Evolutionary conservation across 192 early-diverging fungal species (phyloP), one percentile per base, ranked within the genome.

Genomic region (Piromyces sp.): DNA sequence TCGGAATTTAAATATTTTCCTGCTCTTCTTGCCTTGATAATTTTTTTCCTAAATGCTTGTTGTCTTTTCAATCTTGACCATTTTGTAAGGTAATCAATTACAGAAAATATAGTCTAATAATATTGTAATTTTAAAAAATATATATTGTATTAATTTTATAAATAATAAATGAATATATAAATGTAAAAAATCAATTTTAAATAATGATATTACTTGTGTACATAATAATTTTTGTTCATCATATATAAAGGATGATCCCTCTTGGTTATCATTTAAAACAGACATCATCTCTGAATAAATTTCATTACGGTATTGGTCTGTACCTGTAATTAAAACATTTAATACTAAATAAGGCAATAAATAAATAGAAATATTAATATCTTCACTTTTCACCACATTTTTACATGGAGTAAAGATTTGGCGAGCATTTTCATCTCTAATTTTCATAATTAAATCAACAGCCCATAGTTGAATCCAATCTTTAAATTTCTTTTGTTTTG

Each of bases 261-360:
- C 51, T 68, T 68, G 51, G n/a, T 68, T 79, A 26, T 84, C 83
- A 33, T 81, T 81, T 68, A 92, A 79, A 38, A 92, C 86, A 11
- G 86, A 79, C 1, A 87, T 37, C 68, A 88, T 84, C 82, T 92
- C 91, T 5, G 37, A 22, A 15, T 81, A 51, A 9, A 92, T 40
- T 30, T 88, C 85, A 26, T 86, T 80, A 9, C 29, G 17, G 19
- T 85, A 30, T 16, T 22, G 26, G 3, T 80, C 30, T 14, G 80
- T 79, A 19, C 87, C 88, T 16, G 79, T 83, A 13, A 89, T 81
- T 42, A 92, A 51, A 12, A 90, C 82, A 30, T 87, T 90, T 30
- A 89, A 79, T 28, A 91, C 84, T 29, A 92, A 79, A 79, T 91
- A 86, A 13, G 91, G 91, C n/a, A 92, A 83, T 13, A 91, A 31